Evolutionary conservation across 2,329 filamentous ascomycete genomes (phyloP), one percentile per base, ranked within the genome.

Genomic region (Arachnopeziza araneosa): DNA sequence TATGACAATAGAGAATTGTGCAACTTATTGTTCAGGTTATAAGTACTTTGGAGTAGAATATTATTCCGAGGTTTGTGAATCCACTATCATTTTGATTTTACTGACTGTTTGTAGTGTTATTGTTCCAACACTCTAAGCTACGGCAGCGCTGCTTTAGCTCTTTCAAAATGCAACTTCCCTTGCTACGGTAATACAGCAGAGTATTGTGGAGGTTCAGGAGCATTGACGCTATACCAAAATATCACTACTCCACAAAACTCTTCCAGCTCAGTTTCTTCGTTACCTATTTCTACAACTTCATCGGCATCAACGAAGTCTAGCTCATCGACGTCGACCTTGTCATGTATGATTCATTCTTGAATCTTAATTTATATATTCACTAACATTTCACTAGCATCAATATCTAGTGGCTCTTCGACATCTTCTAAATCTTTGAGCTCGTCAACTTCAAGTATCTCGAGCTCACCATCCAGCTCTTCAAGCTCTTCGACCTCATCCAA

Each of bases 11-110:
- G 68, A 73, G 56, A 66, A 61, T n/a, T 74, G 72, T 55, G 66
- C 64, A n/a, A 54, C 60, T 2, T 61, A 66, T 32, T 73, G 68
- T 54, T 52, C 60, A 1, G 69, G 66, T 0, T 75, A 70, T 50
- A 68, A 60, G 1, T 74, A 71, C 58, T 72, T 72, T 30, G 75
- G 75, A 50, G 68, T 74, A 14, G 75, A 77, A 60, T 76, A 73
- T 58, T 55, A 52, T 24, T 52, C 22, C n/a, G 55, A 44, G 36
- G 36, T 44, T 44, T 14, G 36, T 44, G 12, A 19, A 19, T 44
- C 36, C 17, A 17, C 10, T 44, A 7, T 17, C 6, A 8, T 44
- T 44, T 7, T 14, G 24, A 22, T 36, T 63, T 64, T 30, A 61
- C 36, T 44, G 17, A 44, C 36, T 7, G 6, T 44, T 14, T 7